Evolutionary conservation across 306 rosid species (phyloP).

Genomic region (Vachellia collinsii): DNA sequence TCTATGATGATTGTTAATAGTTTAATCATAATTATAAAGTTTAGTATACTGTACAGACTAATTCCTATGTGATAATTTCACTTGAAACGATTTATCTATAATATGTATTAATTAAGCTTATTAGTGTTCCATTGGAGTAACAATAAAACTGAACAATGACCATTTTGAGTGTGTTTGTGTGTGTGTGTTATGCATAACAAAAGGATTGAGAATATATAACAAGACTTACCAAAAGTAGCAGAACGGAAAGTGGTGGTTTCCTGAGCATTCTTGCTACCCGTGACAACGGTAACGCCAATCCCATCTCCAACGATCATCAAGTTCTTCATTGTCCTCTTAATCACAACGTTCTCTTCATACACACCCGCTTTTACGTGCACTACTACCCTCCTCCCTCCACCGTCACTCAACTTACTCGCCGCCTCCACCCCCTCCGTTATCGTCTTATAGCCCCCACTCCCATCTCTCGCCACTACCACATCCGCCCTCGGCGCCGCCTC

Average conservation of each 20-base stretch:
- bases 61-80: too few species aligned
- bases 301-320: slow-evolving; percentile 85
- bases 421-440: slow-evolving; percentile 65
- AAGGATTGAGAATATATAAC: neutral
- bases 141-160: neutral
- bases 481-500: slow-evolving; percentile 40
- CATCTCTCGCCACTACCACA: slow-evolving; percentile 74
- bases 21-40: neutral
- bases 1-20: too few species aligned
- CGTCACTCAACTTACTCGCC: slow-evolving; percentile 41
- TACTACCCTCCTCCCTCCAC: slow-evolving; percentile 45
- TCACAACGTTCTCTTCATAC: slow-evolving; percentile 61
- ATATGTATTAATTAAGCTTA: neutral
- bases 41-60: too few species aligned
- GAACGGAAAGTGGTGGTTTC: slow-evolving; percentile 72
- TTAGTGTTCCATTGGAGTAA: neutral
- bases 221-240: slow-evolving; percentile 76
- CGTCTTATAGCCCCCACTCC: slow-evolving; percentile 60
- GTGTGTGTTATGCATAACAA: too few species aligned
- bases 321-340: slow-evolving; percentile 51
- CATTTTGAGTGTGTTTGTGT: neutral
- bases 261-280: slow-evolving; percentile 37
- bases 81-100: too few species aligned
- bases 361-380: slow-evolving; percentile 75
- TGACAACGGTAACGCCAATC: slow-evolving; percentile 61